A percentile compares a stretch with the other conserved stretches of the same genome.
Evolutionary conservation across 495 filamentous ascomycete species (phyloP).

Genomic region (Neurospora discreta): DNA sequence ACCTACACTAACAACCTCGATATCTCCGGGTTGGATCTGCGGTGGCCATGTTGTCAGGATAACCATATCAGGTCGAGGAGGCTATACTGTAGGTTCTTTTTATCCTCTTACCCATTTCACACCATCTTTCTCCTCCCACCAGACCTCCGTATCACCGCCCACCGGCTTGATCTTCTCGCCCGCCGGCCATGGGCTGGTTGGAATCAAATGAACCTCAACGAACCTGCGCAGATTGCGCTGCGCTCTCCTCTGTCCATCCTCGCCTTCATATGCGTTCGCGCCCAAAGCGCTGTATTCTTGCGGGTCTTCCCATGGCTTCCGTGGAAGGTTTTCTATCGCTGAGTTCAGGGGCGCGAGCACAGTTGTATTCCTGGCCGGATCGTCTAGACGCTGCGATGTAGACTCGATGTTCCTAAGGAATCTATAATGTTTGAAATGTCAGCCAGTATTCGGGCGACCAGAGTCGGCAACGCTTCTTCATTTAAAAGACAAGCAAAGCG

Average conservation of each 20-base stretch:
- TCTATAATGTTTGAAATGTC: background rate
- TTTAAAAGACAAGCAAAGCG: background rate
- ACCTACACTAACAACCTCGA: constrained; percentile 61
- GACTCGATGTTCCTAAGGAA: constrained; percentile 72
- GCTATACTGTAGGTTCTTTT: background rate
- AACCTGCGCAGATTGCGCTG: constrained; percentile 69
- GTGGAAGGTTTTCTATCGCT: constrained; percentile 63
- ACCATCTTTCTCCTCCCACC: constrained; percentile 70
- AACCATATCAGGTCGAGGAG: background rate
- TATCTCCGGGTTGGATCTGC: constrained; percentile 68
- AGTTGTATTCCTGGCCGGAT: constrained; percentile 63
- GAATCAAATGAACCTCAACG: constrained; percentile 78
- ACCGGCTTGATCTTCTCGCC: constrained; percentile 59
- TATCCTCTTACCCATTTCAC: constrained; percentile 49
- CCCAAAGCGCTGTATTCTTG: constrained; percentile 67
- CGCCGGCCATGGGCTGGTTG: constrained; percentile 67
- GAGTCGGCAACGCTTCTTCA: background rate
- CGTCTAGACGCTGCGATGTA: constrained; percentile 59
- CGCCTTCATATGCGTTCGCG: constrained; percentile 68
- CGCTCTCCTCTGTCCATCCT: constrained; percentile 68
- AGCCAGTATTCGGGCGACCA: background rate
- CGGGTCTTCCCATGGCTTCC: constrained; percentile 92
- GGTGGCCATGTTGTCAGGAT: background rate
- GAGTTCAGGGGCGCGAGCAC: constrained; percentile 82
- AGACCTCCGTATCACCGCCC: constrained; percentile 55